phyloP scores from a whole-genome alignment of 768 basidiomycete species.

The Suillus sp. region DNA sequence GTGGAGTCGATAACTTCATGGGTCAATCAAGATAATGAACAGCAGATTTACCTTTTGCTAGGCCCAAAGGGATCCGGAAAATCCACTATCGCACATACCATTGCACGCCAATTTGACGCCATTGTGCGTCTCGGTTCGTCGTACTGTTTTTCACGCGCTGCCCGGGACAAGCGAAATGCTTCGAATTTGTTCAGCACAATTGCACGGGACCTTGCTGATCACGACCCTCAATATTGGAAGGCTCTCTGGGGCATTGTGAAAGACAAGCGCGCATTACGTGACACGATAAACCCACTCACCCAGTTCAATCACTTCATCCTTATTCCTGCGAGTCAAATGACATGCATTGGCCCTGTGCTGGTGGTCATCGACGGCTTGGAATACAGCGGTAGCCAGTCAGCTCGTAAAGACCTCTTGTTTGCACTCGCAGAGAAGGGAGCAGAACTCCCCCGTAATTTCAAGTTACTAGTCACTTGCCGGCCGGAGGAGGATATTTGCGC shows the following conservation, averaged over 20 bases:
- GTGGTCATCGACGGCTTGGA: conserved; percentile 40
- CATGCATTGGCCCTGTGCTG: conserved; percentile 33
- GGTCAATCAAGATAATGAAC: conserved; percentile 18
- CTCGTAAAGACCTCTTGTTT: conserved; percentile 25
- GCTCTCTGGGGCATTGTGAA: conserved; percentile 22
- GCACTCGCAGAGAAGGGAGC: conserved; percentile 17
- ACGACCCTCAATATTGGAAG: conserved; percentile 28
- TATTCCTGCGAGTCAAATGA: conserved; percentile 24
- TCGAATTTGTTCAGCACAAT: conserved; percentile 37
- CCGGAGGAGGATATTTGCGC: conserved; percentile 25
- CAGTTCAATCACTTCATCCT: conserved; percentile 35
- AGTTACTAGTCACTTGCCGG: conserved; percentile 31
- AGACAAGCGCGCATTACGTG: conserved; percentile 27
- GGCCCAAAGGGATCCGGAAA: conserved; percentile 35
- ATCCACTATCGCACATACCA: conserved; percentile 33
- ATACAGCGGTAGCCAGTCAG: conserved; percentile 23
- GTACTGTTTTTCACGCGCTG: conserved; percentile 29
- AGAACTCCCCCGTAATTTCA: conserved; percentile 25
- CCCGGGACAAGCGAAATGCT: conserved; percentile 20
- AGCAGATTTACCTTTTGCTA: conserved; percentile 29
- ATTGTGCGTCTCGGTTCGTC: conserved; percentile 35
- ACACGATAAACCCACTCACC: conserved; percentile 18
- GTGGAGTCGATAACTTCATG: conserved; percentile 24
- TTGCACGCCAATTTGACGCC: conserved; percentile 29
- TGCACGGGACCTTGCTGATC: conserved; percentile 35